Evolutionary conservation across 2,329 filamentous ascomycete genomes (phyloP), one percentile per base, ranked within the genome.

Genomic region (Microdochium paspali): DNA sequence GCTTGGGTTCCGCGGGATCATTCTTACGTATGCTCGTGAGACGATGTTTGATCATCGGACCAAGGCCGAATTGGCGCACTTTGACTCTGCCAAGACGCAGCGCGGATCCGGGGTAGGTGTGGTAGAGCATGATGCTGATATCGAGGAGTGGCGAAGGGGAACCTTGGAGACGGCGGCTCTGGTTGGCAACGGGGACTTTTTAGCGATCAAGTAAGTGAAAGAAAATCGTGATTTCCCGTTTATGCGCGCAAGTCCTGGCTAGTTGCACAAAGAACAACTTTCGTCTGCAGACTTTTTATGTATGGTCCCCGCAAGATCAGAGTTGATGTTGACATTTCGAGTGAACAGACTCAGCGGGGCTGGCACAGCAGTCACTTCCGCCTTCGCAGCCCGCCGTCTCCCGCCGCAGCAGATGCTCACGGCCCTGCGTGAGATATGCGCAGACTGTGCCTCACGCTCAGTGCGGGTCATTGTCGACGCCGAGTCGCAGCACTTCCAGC

Each of bases 1-100:
- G 7, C 64, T 78, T 44, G 76, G 76, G 0, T 79, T 77, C 55
- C 64, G 67, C 12, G 76, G 76, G 3, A 70, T 77, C 15, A 76
- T 80, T 9, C 66, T 80, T 12, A 77, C 78, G 46, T 79, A 76
- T 50, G 76, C 76, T 2, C 62, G 61, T 9, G 66, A 68, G 46
- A 68, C 66, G 4, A 60, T 70, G 0, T 68, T 70, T 30, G 67
- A 72, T 45, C 58, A 66, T 28, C 59, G 58, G 7, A 61, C 59
- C 4, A 56, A 61, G 48, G 49, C 30, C 10, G 15, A 15, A 5
- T 20, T 18, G 39, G 50, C 39, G 54, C 51, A 20, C 52, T 56
- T 53, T 5, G 52, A 48, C 28, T 45, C 9, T 26, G 31, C 10
- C 2, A 49, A 51, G 1, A 57, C 51, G 3, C 49, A 55, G 10